phyloP scores from a whole-genome alignment of 768 basidiomycete genomes.

The Suillus lakei region DNA sequence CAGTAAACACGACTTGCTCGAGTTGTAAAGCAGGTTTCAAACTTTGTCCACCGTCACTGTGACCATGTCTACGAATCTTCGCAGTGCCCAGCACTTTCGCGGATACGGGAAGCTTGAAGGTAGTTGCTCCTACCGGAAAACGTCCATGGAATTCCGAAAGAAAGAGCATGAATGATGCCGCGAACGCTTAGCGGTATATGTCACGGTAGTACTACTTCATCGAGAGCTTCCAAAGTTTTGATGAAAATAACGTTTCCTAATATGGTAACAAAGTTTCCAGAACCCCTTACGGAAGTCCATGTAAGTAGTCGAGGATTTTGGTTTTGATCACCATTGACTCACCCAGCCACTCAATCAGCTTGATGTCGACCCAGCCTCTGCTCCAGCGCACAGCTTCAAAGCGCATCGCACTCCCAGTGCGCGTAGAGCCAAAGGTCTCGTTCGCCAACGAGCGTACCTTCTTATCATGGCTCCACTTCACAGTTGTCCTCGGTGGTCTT shows the following conservation, averaged over 20 bases:
- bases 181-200: not conserved
- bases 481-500: conserved; percentile 95
- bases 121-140: conserved; percentile 63
- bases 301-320: not conserved
- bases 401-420: conserved; percentile 95
- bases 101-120: conserved; percentile 53
- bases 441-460: conserved; percentile 97
- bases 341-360: not conserved
- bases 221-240: not conserved
- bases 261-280: conserved; percentile 8
- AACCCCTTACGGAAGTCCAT: not conserved
- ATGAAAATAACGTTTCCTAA: not conserved
- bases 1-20: conserved; percentile 67
- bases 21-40: conserved; percentile 52
- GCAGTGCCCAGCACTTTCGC: conserved; percentile 45
- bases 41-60: conserved; percentile 9
- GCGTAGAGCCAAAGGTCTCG: conserved; percentile 93
- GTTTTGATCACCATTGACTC: not conserved
- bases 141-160: conserved; percentile 48
- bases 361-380: conserved; percentile 97
- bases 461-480: conserved; percentile 98
- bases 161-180: conserved; percentile 41
- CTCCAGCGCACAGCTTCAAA: conserved; percentile 93
- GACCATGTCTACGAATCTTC: conserved; percentile 33
- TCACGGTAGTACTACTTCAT: not conserved